Evolutionary conservation across 208 protist species (phyloP), one percentile per base, ranked within the genome.

Genomic region (Acanthamoeba quina): DNA sequence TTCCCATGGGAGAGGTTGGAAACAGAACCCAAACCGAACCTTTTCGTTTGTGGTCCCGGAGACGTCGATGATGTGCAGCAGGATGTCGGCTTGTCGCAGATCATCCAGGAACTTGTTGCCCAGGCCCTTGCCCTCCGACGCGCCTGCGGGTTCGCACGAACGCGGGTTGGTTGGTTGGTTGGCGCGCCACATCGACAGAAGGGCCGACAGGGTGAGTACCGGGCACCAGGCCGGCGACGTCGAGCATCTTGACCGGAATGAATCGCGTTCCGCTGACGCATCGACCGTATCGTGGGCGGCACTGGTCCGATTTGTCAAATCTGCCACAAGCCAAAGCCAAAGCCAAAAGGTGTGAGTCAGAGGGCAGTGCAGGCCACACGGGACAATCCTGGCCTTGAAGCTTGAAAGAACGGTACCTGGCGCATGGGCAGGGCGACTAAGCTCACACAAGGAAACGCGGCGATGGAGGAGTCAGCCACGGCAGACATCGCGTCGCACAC

Each of bases 51-150:
- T 97, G 21, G 89, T 96, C 31, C 96, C 96, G 47, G 60, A 90
- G 52, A 96, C 96, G 72, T 97, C 96, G 6, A 97, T 92, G 29
- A 97, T 94, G 64, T 97, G 96, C n/a, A 97, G 29, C 24, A 97
- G 47, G 17, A 97, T 95, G 76, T 96, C 86, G 6, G 96, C 96
- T 82, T 90, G 72, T 62, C 96, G 80, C n/a, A 97, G 70, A 72
- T 97, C 96, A 88, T 97, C 96, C 11, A 97, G 70, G 37, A 97
- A 97, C 64, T 95, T 91, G 60, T 97, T 97, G 4, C 96, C 96
- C n/a, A 96, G 78, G 41, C 95, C 95, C 31, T 95, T 95, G n/a
- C 95, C 95, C 70, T 96, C 95, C 9, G 94, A 96, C 21, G 95
- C 95, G 17, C 86, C 86, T 92, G 31, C 17, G 1, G 13, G 29